These are phyloP conservation scores for Solanum hybrid DNA, from an alignment of 305 asterid genomes.

Conservation along the genomic window DNA sequence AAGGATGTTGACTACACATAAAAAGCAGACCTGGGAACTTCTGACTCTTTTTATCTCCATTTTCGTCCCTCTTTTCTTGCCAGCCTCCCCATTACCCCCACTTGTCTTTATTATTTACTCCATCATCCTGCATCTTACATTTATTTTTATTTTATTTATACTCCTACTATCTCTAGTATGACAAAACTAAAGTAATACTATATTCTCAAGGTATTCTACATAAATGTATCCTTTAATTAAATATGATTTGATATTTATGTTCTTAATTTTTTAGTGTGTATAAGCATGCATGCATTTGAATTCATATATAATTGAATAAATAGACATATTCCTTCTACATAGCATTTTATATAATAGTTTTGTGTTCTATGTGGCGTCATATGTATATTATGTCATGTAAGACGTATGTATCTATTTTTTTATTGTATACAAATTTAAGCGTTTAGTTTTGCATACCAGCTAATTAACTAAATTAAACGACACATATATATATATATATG, in stretches of 20 bases:
- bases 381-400: neutral
- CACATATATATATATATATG: no score
- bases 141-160: neutral
- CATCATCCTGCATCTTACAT: neutral
- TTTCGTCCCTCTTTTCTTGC: constrained; percentile 8
- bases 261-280: no score
- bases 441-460: neutral
- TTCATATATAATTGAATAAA: no score
- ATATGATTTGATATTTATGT: no score
- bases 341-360: neutral
- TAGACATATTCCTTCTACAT: neutral
- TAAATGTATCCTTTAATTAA: no score
- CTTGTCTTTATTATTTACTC: neutral
- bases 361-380: neutral
- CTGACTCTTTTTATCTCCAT: constrained; percentile 17
- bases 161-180: neutral
- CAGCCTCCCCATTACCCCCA: constrained; percentile 5
- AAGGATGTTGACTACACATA: constrained; percentile 21
- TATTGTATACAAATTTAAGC: neutral
- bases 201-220: neutral
- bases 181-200: neutral
- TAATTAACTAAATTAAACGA: neutral
- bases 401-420: no score
- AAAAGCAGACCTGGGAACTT: constrained; percentile 5
- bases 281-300: no score